phyloP scores from a whole-genome alignment of 495 filamentous ascomycete species.

The Physcia stellaris region DNA sequence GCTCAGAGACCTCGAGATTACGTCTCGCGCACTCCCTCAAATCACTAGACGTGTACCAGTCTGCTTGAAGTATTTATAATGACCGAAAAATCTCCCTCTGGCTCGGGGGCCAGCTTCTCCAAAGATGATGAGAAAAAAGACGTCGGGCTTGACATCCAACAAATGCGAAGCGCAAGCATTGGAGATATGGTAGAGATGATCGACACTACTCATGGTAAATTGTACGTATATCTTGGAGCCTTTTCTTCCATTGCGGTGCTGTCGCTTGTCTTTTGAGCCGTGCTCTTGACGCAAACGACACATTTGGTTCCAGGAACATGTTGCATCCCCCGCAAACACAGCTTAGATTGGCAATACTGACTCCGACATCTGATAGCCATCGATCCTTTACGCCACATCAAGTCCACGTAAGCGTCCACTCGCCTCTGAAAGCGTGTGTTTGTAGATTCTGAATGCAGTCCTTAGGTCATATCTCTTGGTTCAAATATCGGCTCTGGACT shows the following conservation, averaged over 20 bases:
- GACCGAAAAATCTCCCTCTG: constrained; percentile 2
- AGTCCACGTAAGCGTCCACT: constrained; percentile 14
- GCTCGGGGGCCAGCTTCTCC: constrained; percentile 6
- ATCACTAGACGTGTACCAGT: neutral
- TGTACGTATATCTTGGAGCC: too few relatives aligned
- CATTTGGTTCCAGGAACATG: too few relatives aligned
- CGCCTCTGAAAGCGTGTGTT: neutral
- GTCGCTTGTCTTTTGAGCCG: too few relatives aligned
- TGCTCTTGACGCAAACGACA: too few relatives aligned
- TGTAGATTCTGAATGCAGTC: neutral
- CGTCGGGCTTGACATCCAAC: constrained; percentile 5
- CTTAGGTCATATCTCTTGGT: constrained; percentile 21
- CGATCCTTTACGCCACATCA: constrained; percentile 18
- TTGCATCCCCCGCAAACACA: too few relatives aligned
- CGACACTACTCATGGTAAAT: constrained; percentile 10
- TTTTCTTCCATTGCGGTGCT: too few relatives aligned
- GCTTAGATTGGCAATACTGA: too few relatives aligned
- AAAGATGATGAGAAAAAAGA: constrained; percentile 8
- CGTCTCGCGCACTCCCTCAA: neutral
- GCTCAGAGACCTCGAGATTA: too few relatives aligned
- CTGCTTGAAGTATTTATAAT: neutral
- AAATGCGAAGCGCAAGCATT: constrained; percentile 1
- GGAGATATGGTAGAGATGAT: constrained; percentile 10
- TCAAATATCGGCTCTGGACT: constrained; percentile 19
- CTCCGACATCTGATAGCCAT: too few relatives aligned